These are phyloP conservation scores for Colletotrichum karsti DNA, from an alignment of 2,329 filamentous ascomycete species.

Conservation along the genomic window DNA sequence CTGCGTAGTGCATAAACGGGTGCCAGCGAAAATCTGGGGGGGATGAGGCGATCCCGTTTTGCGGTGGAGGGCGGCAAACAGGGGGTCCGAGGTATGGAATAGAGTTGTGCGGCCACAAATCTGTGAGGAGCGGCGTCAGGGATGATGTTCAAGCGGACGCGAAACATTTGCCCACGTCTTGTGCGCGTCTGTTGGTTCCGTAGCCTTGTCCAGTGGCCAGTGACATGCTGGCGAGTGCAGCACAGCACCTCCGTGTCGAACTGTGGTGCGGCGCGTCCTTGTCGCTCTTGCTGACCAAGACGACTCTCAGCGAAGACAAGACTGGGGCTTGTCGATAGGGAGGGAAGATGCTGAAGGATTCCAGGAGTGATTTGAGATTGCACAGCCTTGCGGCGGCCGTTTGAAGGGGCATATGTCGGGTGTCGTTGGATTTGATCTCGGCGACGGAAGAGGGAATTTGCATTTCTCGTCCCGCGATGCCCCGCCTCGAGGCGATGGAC, in stretches of 20 bases:
- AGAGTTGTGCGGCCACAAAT: background rate
- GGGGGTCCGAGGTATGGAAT: conserved; percentile 7
- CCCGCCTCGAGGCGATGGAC: background rate
- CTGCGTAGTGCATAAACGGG: conserved; percentile 9
- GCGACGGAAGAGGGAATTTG: background rate
- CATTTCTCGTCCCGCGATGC: background rate
- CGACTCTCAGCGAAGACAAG: background rate
- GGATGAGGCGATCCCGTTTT: conserved; percentile 25
- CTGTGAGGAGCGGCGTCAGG: conserved; percentile 1
- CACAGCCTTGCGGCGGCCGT: conserved; percentile 24
- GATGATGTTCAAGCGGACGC: conserved; percentile 6
- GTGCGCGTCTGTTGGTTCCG: background rate
- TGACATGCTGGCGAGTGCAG: conserved; percentile 4
- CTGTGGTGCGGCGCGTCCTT: conserved; percentile 17
- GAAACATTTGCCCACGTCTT: conserved; percentile 6
- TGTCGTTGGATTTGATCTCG: background rate
- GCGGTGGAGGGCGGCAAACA: conserved; percentile 7
- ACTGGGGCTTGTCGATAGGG: background rate
- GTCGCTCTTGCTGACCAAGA: background rate
- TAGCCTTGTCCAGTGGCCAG: conserved; percentile 14
- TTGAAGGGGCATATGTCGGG: conserved; percentile 21
- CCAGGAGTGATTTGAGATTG: conserved; percentile 1
- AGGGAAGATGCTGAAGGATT: conserved; percentile 6
- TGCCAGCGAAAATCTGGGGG: conserved; percentile 19
- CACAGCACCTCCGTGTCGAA: conserved; percentile 6